These are phyloP conservation scores for Myrica gale DNA, from an alignment of 306 rosid species.

Conservation along the genomic window DNA sequence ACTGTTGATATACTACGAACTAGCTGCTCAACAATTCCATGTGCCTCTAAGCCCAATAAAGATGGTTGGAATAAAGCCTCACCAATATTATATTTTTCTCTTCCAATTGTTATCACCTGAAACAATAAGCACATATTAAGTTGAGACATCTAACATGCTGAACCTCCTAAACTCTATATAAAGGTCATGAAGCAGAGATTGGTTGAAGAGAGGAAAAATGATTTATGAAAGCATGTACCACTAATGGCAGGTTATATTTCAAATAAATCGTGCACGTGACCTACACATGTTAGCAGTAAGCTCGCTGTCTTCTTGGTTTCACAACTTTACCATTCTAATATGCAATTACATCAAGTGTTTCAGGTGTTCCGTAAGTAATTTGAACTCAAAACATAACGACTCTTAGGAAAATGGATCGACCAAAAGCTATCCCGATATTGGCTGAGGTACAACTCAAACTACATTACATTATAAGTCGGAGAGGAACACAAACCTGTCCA, in stretches of 20 bases:
- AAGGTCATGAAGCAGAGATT: neutral
- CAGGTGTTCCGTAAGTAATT: neutral
- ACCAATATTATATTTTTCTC: constrained; percentile 84
- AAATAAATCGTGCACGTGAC: neutral
- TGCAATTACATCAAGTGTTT: neutral
- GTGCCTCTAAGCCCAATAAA: constrained; percentile 83
- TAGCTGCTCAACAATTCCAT: constrained; percentile 98
- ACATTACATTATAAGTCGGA: neutral
- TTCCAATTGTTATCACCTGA: constrained; percentile 82
- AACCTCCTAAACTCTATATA: neutral
- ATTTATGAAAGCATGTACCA: neutral
- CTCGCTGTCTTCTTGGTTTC: neutral
- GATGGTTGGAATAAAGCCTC: constrained; percentile 95
- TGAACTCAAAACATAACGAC: neutral
- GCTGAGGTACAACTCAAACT: neutral
- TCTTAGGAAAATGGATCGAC: neutral
- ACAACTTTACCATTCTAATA: neutral
- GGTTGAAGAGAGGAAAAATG: neutral
- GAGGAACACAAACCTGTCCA: constrained; percentile 76
- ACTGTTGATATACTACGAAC: constrained; percentile 85
- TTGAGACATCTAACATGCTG: constrained; percentile 9
- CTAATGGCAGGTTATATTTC: neutral
- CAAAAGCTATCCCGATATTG: too few relatives aligned
- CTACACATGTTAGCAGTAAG: neutral
- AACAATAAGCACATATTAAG: constrained; percentile 29